phyloP scores from a whole-genome alignment of 768 basidiomycete genomes.

The Termitomyces sp. region DNA sequence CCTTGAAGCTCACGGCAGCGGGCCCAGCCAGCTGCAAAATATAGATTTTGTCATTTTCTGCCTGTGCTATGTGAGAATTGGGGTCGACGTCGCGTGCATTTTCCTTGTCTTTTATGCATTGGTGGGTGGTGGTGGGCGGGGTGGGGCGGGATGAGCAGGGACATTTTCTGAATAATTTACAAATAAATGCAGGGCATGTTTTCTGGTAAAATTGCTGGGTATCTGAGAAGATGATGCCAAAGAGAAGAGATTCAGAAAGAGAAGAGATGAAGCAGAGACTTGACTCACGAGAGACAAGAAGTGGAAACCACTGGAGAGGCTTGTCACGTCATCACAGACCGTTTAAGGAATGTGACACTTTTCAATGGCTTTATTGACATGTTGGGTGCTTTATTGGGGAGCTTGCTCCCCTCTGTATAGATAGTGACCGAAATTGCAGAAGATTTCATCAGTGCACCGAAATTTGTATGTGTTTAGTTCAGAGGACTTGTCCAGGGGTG shows the following conservation, averaged over 20 bases:
- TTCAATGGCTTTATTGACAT: constrained; percentile 38
- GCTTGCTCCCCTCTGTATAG: too few species aligned
- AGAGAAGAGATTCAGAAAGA: constrained; percentile 14
- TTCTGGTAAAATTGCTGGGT: constrained; percentile 3
- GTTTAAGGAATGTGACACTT: constrained; percentile 24
- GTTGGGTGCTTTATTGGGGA: constrained; percentile 27
- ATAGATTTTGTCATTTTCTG: constrained; percentile 47
- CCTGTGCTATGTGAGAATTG: constrained; percentile 44
- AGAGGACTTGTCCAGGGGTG: too few species aligned
- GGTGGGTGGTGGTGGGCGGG: constrained; percentile 56
- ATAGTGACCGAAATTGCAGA: too few species aligned
- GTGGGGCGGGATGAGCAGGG: constrained; percentile 59
- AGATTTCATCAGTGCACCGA: too few species aligned
- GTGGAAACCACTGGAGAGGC: constrained; percentile 9
- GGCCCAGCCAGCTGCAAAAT: constrained; percentile 25
- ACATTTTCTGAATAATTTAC: constrained; percentile 28
- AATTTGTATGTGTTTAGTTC: too few species aligned
- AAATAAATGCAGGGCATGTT: background rate
- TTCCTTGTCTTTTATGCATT: constrained; percentile 47
- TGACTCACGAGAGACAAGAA: constrained; percentile 13
- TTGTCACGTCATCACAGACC: constrained; percentile 15
- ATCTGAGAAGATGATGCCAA: constrained; percentile 10
- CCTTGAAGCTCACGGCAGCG: constrained; percentile 15
- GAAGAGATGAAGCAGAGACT: constrained; percentile 5
- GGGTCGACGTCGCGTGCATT: constrained; percentile 30